A percentile compares a stretch with the other conserved stretches of the same genome.
These are phyloP conservation scores for Westerdykella aurantiaca DNA, from an alignment of 2,329 filamentous ascomycete species.

Conservation along the genomic window DNA sequence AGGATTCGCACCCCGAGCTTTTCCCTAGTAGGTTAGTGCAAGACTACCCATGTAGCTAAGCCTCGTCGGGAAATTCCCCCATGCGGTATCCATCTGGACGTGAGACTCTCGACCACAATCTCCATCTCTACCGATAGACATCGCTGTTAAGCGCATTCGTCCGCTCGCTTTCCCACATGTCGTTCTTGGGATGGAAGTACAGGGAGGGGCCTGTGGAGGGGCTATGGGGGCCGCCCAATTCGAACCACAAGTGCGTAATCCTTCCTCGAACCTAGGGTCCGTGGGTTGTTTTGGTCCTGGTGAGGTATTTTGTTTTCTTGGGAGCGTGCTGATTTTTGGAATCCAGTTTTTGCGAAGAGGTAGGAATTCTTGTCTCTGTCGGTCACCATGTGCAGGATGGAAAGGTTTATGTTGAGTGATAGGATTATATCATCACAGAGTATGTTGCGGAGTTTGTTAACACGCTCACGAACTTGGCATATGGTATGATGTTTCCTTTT, in stretches of 20 bases:
- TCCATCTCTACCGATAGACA: too few relatives aligned
- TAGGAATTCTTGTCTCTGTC: slow-evolving; percentile 4
- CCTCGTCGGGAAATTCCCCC: too few relatives aligned
- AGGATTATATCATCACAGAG: slow-evolving; percentile 51
- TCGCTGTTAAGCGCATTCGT: too few relatives aligned
- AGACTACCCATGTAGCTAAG: too few relatives aligned
- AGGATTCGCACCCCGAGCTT: too few relatives aligned
- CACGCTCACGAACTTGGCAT: slow-evolving; percentile 48
- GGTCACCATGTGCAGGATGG: background rate
- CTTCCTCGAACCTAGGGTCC: background rate
- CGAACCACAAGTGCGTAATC: slow-evolving; percentile 30
- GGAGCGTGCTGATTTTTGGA: background rate
- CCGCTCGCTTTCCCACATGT: background rate
- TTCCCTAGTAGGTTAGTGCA: too few relatives aligned
- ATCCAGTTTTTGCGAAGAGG: slow-evolving; percentile 34
- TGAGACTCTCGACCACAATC: too few relatives aligned
- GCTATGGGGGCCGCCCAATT: slow-evolving; percentile 24
- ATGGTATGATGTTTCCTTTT: slow-evolving; percentile 32
- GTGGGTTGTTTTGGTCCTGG: background rate
- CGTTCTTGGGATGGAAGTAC: slow-evolving; percentile 21
- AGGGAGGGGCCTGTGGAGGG: slow-evolving; percentile 14
- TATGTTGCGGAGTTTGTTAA: slow-evolving; percentile 53
- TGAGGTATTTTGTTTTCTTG: slow-evolving; percentile 10
- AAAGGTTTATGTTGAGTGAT: background rate
- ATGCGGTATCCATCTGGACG: too few relatives aligned